A percentile compares a stretch with the other conserved stretches of the same genome.
These are phyloP conservation scores for Edaphochlamys debaryana DNA, from an alignment of 139 green algal species.

Conservation along the genomic window DNA sequence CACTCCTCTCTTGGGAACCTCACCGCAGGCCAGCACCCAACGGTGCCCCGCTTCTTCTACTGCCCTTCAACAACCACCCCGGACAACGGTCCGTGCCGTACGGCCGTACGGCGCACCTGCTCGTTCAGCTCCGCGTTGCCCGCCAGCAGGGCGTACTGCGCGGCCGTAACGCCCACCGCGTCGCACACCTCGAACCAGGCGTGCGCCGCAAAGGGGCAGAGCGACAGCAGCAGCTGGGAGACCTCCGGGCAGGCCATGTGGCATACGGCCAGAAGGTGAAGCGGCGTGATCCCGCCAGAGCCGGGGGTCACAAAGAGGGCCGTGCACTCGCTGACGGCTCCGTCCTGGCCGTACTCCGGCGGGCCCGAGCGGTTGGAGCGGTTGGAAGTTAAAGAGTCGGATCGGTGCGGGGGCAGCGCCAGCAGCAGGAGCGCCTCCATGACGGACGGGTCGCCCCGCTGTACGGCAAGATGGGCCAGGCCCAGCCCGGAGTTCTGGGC, in stretches of 20 bases:
- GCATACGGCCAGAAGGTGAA: slow-evolving; percentile 4
- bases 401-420: too few relatives aligned
- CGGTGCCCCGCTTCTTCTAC: too few relatives aligned
- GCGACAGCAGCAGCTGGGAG: background rate
- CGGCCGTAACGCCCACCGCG: background rate
- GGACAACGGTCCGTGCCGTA: too few relatives aligned
- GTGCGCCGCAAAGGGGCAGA: slow-evolving; percentile 22
- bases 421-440: background rate
- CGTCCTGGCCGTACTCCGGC: too few relatives aligned
- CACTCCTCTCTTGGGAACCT: too few relatives aligned
- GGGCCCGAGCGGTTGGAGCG: too few relatives aligned
- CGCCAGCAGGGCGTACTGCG: slow-evolving; percentile 6
- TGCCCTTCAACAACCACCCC: too few relatives aligned
- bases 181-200: slow-evolving; percentile 27
- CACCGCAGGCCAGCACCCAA: too few relatives aligned
- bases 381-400: too few relatives aligned
- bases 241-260: background rate
- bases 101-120: slow-evolving; percentile 12
- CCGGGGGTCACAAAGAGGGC: slow-evolving; percentile 1
- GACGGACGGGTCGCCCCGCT: background rate
- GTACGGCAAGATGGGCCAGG: slow-evolving; percentile 7
- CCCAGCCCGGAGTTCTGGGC: background rate
- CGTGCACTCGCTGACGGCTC: background rate
- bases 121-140: slow-evolving; percentile 18
- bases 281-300: background rate